Base-by-base conservation (phyloP, 306 rosid species). In the Oxytropis ochrocephala region DNA sequence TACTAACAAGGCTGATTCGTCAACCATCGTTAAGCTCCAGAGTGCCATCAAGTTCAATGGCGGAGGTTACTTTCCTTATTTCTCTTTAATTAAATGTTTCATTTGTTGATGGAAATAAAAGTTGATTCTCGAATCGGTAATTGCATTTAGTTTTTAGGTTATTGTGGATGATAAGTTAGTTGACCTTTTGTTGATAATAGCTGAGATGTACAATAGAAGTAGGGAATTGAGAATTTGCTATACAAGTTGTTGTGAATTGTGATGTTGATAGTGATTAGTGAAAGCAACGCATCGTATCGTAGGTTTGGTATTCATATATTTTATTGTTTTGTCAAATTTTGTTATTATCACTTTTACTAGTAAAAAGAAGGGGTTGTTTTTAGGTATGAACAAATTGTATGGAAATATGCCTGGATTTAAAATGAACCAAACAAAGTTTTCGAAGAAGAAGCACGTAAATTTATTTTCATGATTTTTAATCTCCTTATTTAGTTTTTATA, bases 31-130 rank as follows among this genome's bases (percentile, higher is more conserved):
- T 41, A 90, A 86, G 69, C 81, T 90, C 77, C 97, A 90, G 81
- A 81, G 85, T 71, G 95, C 97, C 56, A 82, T 90, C 78, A 90
- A 88, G 74, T 90, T 90, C 85, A 90, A 90, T 12, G 96, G 96
- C 75, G 96, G 96, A 82, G 96, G 96, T 78, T 6, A 3, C 4
- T 57, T 32, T 0, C 49, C 2, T 6, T 0, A 0, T 5, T 7
- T 21, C 3, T 10, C n/a, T n/a, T 70, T 48, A 58, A 18, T 56
- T 64, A 7, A n/a, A 21, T 21, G 30, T 11, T 4, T 42, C 8
- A 13, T 33, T 64, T 46, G 7, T 50, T 52, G 4, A 9, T 62
- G n/a, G 58, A 8, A 76, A 42, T 39, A 3, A 16, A 42, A 52
- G 19, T 30, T 66, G 71, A 39, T 64, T 74, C 19, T 12, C 21